Evolutionary conservation across 2,329 filamentous ascomycete genomes (phyloP), one percentile per base, ranked within the genome.

Genomic region (Penicillium sp.): DNA sequence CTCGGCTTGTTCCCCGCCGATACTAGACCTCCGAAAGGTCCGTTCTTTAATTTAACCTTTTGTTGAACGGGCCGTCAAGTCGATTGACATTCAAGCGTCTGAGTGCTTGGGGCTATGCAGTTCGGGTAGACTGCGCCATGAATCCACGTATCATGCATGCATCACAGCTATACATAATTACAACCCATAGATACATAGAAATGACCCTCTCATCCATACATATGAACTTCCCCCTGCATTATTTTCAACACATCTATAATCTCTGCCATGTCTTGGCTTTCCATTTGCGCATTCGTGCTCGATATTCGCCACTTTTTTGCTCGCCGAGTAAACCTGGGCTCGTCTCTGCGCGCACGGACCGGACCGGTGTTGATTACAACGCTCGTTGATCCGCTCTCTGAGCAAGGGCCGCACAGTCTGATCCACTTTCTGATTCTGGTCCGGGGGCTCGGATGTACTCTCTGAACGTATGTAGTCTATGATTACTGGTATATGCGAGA

Each of bases 401-500:
- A 36, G 33, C 33, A 20, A 18, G 14, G 16, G 33, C 33, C 33
- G 46, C 45, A 33, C 42, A 42, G 10, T 50, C 48, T 45, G 48
- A 50, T 35, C 42, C 42, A 45, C 42, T 50, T 42, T 46, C 48
- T 50, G 41, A 50, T 39, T 33, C 41, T 44, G 5, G 39, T 33
- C 48, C 45, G 41, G 41, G 42, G 38, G 3, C 7, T 4, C 18
- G 24, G 36, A 39, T 39, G 22, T 14, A 18, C 18, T 39, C 36
- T 22, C 36, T 24, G 36, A 39, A 18, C 31, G 16, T 22, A 22
- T 22, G n/a, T n/a, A n/a, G n/a, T n/a, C n/a, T n/a, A n/a, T n/a
- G n/a, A n/a, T n/a, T n/a, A n/a, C n/a, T n/a, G n/a, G n/a, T 22
- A 22, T 22, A 22, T 22, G 20, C 20, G 20, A 22, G 20, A 22